Percentiles rank a stretch among this genome's conserved stretches.
These are phyloP conservation scores for Fusarium illudens DNA, from an alignment of 2,329 filamentous ascomycete genomes.

Conservation along the genomic window DNA sequence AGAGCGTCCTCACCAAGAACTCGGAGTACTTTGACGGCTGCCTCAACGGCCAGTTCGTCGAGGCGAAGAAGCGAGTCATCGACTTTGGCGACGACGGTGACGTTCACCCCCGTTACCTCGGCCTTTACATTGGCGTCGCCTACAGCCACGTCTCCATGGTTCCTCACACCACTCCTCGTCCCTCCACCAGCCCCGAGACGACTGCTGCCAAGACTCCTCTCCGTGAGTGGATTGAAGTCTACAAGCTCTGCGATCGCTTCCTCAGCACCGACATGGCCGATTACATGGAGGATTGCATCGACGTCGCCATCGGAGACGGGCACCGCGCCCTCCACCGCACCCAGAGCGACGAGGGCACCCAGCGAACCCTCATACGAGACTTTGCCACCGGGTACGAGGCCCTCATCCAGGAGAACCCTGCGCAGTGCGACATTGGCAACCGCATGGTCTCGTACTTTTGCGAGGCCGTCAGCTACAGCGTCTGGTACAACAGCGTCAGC, in stretches of 20 bases:
- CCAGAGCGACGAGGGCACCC: conserved; percentile 37
- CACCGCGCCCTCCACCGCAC: conserved; percentile 47
- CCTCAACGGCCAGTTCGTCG: conserved; percentile 41
- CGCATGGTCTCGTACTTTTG: conserved; percentile 46
- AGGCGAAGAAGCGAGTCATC: conserved; percentile 41
- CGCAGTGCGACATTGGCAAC: conserved; percentile 36
- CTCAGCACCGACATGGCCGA: conserved; percentile 43
- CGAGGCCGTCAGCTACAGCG: conserved; percentile 43
- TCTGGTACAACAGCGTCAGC: conserved; percentile 35
- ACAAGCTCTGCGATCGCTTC: conserved; percentile 50
- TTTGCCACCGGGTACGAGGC: conserved; percentile 50
- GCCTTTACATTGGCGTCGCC: conserved; percentile 47
- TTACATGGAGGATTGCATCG: conserved; percentile 45
- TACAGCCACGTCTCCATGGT: conserved; percentile 48
- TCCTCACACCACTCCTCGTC: conserved; percentile 40
- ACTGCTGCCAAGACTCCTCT: conserved; percentile 40
- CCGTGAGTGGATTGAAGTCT: conserved; percentile 48
- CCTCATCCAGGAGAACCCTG: conserved; percentile 33
- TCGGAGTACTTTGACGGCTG: conserved; percentile 49
- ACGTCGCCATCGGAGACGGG: conserved; percentile 43
- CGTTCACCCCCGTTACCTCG: conserved; percentile 46
- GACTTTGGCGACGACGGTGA: conserved; percentile 45
- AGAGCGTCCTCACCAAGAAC: conserved; percentile 42
- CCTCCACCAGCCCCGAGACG: conserved; percentile 40
- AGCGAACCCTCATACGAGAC: conserved; percentile 44